phyloP scores from a whole-genome alignment of 306 rosid species.

The Carpinus viminea region DNA sequence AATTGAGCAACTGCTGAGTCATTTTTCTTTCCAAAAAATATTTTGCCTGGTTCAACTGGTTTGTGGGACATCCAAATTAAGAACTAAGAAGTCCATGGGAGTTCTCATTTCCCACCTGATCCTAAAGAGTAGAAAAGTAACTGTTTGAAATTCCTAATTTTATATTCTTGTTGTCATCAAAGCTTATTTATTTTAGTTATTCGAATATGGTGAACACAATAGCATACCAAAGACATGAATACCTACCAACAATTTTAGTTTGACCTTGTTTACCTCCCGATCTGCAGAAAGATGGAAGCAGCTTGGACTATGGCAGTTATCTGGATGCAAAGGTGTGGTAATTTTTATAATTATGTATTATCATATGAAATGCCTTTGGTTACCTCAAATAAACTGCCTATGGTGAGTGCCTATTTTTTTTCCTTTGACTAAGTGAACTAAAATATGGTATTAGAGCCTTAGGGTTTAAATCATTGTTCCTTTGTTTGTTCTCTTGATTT shows the following conservation, averaged over 20 bases:
- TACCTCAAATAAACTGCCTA: background rate
- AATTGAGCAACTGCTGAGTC: background rate
- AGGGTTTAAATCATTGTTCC: too few species aligned
- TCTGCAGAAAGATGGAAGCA: conserved; percentile 83
- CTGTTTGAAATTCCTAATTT: background rate
- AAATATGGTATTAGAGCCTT: background rate
- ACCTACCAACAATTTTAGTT: conserved; percentile 1
- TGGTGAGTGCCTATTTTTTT: background rate
- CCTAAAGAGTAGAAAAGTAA: background rate
- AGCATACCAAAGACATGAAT: background rate
- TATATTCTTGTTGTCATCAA: conserved; percentile 12
- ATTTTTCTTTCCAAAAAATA: background rate
- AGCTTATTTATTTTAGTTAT: conserved; percentile 17
- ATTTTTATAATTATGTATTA: background rate
- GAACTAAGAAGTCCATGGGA: background rate
- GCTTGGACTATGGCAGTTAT: conserved; percentile 72
- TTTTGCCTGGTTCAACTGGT: background rate
- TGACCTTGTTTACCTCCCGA: conserved; percentile 17
- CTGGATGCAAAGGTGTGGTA: conserved; percentile 77
- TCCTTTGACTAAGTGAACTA: background rate
- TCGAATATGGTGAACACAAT: background rate
- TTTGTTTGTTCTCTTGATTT: too few species aligned
- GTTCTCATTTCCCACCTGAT: background rate
- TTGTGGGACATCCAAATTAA: background rate
- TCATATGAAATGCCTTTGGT: background rate